Conservation (phyloP, 2,329 filamentous ascomycete genomes). For the Fusarium nanum region DNA sequence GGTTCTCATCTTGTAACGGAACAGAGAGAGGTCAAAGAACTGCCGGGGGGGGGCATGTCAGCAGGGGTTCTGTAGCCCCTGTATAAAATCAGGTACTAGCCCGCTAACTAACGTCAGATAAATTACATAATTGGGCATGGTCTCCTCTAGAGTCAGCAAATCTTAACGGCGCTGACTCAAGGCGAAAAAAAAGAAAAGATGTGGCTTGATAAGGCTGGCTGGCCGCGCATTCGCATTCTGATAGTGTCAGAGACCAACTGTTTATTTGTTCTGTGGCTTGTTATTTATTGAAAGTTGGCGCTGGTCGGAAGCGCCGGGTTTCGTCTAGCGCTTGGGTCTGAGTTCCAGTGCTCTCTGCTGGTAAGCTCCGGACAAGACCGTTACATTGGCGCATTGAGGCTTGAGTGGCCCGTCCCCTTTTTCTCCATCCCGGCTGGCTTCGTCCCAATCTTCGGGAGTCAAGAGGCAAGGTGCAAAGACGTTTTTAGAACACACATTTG, state of each 20-base stretch:
- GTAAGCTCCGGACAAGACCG: slow-evolving; percentile 21
- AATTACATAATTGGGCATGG: slow-evolving; percentile 16
- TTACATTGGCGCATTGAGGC: slow-evolving; percentile 25
- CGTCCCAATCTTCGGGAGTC: slow-evolving; percentile 15
- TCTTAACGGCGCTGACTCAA: neutral
- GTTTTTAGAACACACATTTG: slow-evolving; percentile 5
- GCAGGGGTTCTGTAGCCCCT: slow-evolving; percentile 15
- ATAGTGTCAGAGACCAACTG: neutral
- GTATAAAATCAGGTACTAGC: slow-evolving; percentile 23
- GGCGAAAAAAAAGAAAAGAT: neutral
- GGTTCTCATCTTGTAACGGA: slow-evolving; percentile 3
- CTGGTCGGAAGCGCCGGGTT: slow-evolving; percentile 8
- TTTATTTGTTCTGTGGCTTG: neutral
- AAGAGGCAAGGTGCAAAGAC: slow-evolving; percentile 1
- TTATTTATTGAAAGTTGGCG: neutral
- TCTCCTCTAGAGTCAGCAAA: neutral
- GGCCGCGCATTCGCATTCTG: neutral
- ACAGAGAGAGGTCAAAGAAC: slow-evolving; percentile 3
- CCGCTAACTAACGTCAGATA: slow-evolving; percentile 21
- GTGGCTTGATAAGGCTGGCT: slow-evolving; percentile 9
- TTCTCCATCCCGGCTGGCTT: neutral
- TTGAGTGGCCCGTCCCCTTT: slow-evolving; percentile 14
- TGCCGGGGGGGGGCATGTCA: slow-evolving; percentile 15
- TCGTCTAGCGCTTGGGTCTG: slow-evolving; percentile 17
- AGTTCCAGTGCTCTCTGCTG: neutral